phyloP scores from a whole-genome alignment of 2,329 filamentous ascomycete genomes.

The Colletotrichum horii region DNA sequence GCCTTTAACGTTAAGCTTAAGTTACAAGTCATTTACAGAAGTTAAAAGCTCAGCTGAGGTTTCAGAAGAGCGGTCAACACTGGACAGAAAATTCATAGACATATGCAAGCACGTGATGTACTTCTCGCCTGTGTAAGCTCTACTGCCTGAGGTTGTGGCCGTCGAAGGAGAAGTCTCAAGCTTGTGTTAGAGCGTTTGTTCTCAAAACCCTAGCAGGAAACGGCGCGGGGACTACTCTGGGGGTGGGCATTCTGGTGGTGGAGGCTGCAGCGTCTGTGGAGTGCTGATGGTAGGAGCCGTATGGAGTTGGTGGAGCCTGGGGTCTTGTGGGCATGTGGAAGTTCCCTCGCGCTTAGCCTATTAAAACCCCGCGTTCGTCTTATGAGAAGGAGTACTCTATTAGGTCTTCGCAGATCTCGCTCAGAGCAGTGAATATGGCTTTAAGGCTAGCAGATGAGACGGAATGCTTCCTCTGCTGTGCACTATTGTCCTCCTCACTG shows the following conservation, averaged over 20 bases:
- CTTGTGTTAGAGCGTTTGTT: not conserved
- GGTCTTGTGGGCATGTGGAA: no score
- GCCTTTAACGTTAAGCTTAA: not conserved
- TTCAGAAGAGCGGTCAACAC: not conserved
- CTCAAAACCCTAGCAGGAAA: no score
- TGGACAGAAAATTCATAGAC: not conserved
- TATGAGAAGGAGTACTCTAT: no score
- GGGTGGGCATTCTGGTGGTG: no score
- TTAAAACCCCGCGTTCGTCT: no score
- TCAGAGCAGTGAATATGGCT: no score
- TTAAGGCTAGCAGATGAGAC: not conserved
- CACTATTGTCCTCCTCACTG: not conserved
- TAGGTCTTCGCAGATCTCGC: no score
- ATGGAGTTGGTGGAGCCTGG: no score
- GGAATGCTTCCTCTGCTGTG: not conserved
- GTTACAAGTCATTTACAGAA: not conserved
- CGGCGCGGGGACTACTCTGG: no score
- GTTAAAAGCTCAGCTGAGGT: not conserved
- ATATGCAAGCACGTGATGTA: not conserved
- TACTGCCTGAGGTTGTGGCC: not conserved
- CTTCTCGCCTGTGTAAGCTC: not conserved
- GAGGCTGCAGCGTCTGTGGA: no score
- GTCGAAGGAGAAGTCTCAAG: not conserved
- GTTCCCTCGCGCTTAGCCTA: no score
- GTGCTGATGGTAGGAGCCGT: no score